These are phyloP conservation scores for Colletotrichum phormii DNA, from an alignment of 2,329 filamentous ascomycete species.

Conservation along the genomic window DNA sequence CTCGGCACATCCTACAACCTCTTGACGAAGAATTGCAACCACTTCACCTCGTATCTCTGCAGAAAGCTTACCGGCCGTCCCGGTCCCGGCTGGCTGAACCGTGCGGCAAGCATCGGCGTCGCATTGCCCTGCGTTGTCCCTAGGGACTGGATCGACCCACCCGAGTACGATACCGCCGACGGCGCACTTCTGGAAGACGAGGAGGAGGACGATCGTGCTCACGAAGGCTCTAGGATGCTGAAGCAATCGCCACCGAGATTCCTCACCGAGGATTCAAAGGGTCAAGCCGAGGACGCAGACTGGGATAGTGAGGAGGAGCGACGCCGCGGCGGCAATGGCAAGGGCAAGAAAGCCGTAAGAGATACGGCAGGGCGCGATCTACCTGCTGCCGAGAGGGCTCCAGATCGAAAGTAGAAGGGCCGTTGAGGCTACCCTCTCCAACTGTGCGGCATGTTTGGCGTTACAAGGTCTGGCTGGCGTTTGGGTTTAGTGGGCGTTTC, in stretches of 20 bases:
- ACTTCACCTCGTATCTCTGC: conserved; percentile 84
- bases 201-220: conserved; percentile 60
- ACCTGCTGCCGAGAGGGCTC: conserved; percentile 65
- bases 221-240: conserved; percentile 71
- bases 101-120: conserved; percentile 85
- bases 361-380: conserved; percentile 64
- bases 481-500: conserved; percentile 18
- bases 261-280: conserved; percentile 42
- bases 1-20: conserved; percentile 83
- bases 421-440: too few relatives aligned
- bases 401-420: conserved; percentile 39
- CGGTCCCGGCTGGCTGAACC: conserved; percentile 82
- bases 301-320: conserved; percentile 61
- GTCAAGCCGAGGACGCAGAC: conserved; percentile 45
- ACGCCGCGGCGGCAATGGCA: conserved; percentile 52
- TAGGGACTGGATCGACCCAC: conserved; percentile 83
- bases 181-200: conserved; percentile 73
- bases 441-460: conserved; percentile 29
- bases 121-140: conserved; percentile 86
- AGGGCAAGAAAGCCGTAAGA: conserved; percentile 57
- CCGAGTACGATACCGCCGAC: conserved; percentile 79
- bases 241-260: conserved; percentile 45
- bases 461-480: conserved; percentile 10
- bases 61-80: conserved; percentile 76
- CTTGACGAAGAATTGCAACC: conserved; percentile 87